phyloP scores from a whole-genome alignment of 305 asterid genomes.

The Plantago coronopus region DNA sequence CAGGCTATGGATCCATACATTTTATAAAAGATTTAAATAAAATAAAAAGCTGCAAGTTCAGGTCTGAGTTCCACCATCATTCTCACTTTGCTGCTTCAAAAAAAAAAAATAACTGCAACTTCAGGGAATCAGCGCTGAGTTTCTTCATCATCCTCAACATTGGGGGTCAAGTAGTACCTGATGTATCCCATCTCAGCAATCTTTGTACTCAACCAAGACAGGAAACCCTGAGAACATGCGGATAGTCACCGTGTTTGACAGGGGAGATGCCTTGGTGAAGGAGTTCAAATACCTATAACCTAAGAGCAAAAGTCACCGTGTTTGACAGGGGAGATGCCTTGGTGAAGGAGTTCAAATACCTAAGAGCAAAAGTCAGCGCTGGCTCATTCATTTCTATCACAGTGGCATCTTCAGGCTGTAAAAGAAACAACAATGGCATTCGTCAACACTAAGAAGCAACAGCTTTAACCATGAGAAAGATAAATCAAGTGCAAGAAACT shows the following conservation, averaged over 20 bases:
- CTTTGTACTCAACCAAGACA: conserved; percentile 91
- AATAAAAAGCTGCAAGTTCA: no score
- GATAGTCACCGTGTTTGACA: conserved; percentile 72
- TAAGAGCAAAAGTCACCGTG: conserved; percentile 76
- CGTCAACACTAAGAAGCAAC: background rate
- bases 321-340: conserved; percentile 78
- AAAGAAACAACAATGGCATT: background rate
- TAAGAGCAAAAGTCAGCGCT: conserved; percentile 75
- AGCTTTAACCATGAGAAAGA: background rate
- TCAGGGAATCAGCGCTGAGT: conserved; percentile 47
- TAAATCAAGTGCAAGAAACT: background rate
- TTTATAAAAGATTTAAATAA: no score
- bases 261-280: conserved; percentile 81
- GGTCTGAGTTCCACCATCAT: no score
- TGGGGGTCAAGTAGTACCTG: conserved; percentile 85
- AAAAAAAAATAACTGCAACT: no score
- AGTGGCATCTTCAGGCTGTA: conserved; percentile 81
- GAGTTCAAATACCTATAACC: no score
- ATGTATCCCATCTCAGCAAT: conserved; percentile 95
- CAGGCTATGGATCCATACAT: no score
- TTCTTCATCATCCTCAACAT: conserved; percentile 85
- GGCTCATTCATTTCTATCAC: conserved; percentile 92
- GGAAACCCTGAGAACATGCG: conserved; percentile 91
- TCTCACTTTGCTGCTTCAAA: no score
- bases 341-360: conserved; percentile 88